Evolutionary conservation across 1,284 basidiomycete genomes (phyloP), one percentile per base, ranked within the genome.

Genomic region (Mycena citricolor): DNA sequence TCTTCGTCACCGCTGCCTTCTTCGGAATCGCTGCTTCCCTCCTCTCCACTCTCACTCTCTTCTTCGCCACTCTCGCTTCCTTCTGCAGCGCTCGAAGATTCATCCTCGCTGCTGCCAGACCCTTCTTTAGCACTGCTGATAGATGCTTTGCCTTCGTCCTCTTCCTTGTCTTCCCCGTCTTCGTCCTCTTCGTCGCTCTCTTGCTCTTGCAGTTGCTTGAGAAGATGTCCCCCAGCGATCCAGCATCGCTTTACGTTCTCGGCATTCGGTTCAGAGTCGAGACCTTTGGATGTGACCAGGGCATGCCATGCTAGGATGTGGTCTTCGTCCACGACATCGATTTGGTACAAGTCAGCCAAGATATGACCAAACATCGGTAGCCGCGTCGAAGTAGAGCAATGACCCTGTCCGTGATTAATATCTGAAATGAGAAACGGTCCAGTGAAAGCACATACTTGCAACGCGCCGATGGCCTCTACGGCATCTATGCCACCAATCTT

Each of bases 241-340:
- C 86, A 86, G 58, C 81, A 84, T 59, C 77, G 83, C 58, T 73
- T 71, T 44, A 84, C 61, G 52, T 80, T 81, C 29, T 83, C 83
- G 20, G 61, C 59, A 24, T 70, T 57, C 16, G 59, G 48, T 3
- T 67, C 69, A 7, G 64, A 52, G 41, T 70, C 69, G 17, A 69
- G 52, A 13, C 69, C 82, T 49, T 68, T 68, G 12, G 81, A 71
- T 16, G 57, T 64, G 3, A 81, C 65, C 39, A 67, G 67, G 32
- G 56, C 61, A 59, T 89, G 77, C 86, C 87, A 90, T 39, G 64
- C 69, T 20, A 83, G 77, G 54, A 90, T 86, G 54, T 89, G 80
- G 33, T 88, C 83, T 60, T 89, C 87, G 45, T 89, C 86, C 7
- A 90, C 80, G 37, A 89, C 74, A 59, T 90, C 81, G 48, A 74